Conservation (phyloP, 371 early-diverging fungal species). For the Haplosporangium sp. region DNA sequence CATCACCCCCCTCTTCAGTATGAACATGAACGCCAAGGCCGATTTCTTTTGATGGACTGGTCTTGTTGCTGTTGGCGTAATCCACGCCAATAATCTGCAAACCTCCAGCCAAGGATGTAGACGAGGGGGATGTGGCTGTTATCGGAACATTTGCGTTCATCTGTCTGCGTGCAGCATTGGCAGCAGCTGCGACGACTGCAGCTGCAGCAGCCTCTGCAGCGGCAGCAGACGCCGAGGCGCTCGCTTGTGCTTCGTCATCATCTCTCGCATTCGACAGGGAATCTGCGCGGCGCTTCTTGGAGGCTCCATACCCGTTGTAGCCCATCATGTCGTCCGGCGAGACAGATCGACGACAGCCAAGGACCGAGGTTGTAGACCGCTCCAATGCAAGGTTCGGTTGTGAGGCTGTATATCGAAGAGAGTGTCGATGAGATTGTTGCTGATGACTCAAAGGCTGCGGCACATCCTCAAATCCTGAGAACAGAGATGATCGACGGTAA, state of each 20-base stretch:
- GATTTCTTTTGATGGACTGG: neutral
- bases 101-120: neutral
- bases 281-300: conserved; percentile 50
- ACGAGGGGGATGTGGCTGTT: neutral
- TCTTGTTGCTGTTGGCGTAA: neutral
- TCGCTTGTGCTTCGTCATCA: conserved; percentile 3
- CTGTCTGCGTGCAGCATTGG: conserved; percentile 29
- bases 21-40: conserved; percentile 21
- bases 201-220: conserved; percentile 32
- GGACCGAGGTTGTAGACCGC: conserved; percentile 18
- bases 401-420: conserved; percentile 27
- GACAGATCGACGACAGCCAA: conserved; percentile 33
- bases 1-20: neutral
- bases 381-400: conserved; percentile 29
- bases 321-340: conserved; percentile 22
- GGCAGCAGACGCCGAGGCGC: conserved; percentile 10
- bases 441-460: conserved; percentile 5
- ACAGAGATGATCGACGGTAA: neutral
- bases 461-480: conserved; percentile 14
- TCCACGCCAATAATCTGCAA: conserved; percentile 27
- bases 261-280: conserved; percentile 8
- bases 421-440: conserved; percentile 1
- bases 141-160: neutral
- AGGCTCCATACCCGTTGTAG: conserved; percentile 15
- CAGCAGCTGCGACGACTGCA: conserved; percentile 28